These are phyloP conservation scores for Hysterium pulicare DNA, from an alignment of 2,329 filamentous ascomycete genomes.

Conservation along the genomic window DNA sequence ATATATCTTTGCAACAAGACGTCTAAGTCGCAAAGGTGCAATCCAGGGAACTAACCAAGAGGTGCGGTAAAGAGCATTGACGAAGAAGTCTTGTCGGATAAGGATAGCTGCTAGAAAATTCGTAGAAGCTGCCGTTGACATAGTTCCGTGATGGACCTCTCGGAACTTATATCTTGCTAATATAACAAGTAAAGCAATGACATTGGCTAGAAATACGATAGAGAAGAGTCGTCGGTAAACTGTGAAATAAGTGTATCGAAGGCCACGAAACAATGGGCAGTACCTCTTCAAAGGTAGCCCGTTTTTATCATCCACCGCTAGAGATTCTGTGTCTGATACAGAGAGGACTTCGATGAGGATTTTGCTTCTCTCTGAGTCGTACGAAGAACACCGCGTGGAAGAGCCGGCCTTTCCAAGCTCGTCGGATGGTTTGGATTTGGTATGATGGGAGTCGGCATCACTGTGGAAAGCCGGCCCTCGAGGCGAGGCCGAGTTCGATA, in stretches of 20 bases:
- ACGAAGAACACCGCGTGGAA: background rate
- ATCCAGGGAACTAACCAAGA: slow-evolving; percentile 29
- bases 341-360: background rate
- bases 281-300: slow-evolving; percentile 11
- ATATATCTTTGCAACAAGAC: slow-evolving; percentile 26
- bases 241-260: slow-evolving; percentile 18
- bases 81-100: slow-evolving; percentile 29
- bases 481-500: no score
- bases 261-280: slow-evolving; percentile 11
- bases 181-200: slow-evolving; percentile 20
- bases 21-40: slow-evolving; percentile 20
- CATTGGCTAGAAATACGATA: slow-evolving; percentile 39
- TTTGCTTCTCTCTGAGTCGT: background rate
- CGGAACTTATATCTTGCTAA: slow-evolving; percentile 1
- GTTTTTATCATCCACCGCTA: background rate
- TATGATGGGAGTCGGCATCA: background rate
- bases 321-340: background rate
- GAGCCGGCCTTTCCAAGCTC: background rate
- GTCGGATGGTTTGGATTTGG: background rate
- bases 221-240: slow-evolving; percentile 44
- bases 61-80: slow-evolving; percentile 27
- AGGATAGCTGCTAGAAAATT: slow-evolving; percentile 31
- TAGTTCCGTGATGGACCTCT: slow-evolving; percentile 7
- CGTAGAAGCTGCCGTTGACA: slow-evolving; percentile 28
- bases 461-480: no score